A percentile compares a stretch with the other conserved stretches of the same genome.
These are phyloP conservation scores for Rusavskia elegans DNA, from an alignment of 495 filamentous ascomycete species.

Conservation along the genomic window DNA sequence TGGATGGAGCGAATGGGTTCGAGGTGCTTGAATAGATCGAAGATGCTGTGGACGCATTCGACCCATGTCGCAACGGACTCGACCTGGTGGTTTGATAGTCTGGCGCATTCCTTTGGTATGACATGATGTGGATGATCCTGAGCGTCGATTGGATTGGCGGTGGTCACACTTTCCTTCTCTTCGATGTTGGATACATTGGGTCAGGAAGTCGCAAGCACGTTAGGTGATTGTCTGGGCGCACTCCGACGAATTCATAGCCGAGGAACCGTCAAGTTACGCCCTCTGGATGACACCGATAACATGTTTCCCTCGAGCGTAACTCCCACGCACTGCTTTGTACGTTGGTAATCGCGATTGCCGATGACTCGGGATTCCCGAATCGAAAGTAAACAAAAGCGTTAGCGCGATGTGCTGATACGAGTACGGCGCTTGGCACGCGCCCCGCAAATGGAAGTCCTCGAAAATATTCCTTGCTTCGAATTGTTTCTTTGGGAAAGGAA, in stretches of 20 bases:
- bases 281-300: neutral
- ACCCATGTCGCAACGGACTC: conserved; percentile 54
- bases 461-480: conserved; percentile 16
- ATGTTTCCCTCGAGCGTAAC: neutral
- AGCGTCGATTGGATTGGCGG: neutral
- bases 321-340: neutral
- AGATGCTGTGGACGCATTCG: conserved; percentile 63
- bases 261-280: neutral
- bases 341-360: neutral
- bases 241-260: too few relatives aligned
- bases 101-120: conserved; percentile 18
- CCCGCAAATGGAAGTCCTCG: conserved; percentile 4
- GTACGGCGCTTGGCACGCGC: neutral
- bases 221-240: neutral
- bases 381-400: neutral
- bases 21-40: conserved; percentile 60
- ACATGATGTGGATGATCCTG: conserved; percentile 3
- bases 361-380: too few relatives aligned
- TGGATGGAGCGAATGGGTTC: conserved; percentile 47
- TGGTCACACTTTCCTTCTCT: conserved; percentile 6
- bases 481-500: conserved; percentile 45
- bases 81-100: conserved; percentile 40
- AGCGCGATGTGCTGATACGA: neutral
- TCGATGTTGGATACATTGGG: neutral
- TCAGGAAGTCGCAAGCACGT: neutral